phyloP scores from a whole-genome alignment of 2,329 filamentous ascomycete species.

The Botryotinia convoluta region DNA sequence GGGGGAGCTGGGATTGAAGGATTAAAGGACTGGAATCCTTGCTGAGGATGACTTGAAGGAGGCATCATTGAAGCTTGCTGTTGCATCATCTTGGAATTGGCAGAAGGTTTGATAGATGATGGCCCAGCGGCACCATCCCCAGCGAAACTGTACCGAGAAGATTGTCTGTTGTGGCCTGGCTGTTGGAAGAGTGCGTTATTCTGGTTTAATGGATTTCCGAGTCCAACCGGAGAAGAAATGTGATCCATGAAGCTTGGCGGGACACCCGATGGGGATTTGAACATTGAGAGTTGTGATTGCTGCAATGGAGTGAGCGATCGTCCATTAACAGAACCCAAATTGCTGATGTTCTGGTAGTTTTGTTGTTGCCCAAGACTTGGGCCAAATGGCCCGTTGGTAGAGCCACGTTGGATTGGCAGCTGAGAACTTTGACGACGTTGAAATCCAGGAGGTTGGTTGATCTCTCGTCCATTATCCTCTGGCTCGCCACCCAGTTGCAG shows the following conservation, averaged over 20 bases:
- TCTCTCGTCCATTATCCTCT: conserved; percentile 60
- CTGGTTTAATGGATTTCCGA: conserved; percentile 47
- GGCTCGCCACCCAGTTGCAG: conserved; percentile 89
- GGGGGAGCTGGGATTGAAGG: conserved; percentile 88
- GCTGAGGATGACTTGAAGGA: conserved; percentile 48
- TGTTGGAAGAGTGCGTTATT: conserved; percentile 53
- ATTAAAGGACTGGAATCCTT: conserved; percentile 72
- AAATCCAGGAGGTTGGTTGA: conserved; percentile 43
- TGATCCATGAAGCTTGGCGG: conserved; percentile 54
- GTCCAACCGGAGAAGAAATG: conserved; percentile 51
- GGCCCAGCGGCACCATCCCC: conserved; percentile 67
- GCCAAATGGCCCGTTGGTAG: conserved; percentile 52
- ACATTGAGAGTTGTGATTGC: conserved; percentile 62
- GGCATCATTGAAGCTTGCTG: conserved; percentile 90
- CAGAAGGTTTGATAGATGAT: conserved; percentile 67
- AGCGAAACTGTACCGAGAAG: conserved; percentile 83
- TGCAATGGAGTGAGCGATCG: conserved; percentile 80
- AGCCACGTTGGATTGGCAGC: conserved; percentile 70
- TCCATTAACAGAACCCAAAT: conserved; percentile 58
- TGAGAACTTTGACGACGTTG: conserved; percentile 67
- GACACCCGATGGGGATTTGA: conserved; percentile 43
- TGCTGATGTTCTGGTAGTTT: conserved; percentile 51
- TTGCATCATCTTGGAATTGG: conserved; percentile 76
- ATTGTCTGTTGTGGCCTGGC: conserved; percentile 74
- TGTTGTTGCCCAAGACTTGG: conserved; percentile 46